Evolutionary conservation across 441 rosid genomes (phyloP).

Genomic region (Mallotus repandus): DNA sequence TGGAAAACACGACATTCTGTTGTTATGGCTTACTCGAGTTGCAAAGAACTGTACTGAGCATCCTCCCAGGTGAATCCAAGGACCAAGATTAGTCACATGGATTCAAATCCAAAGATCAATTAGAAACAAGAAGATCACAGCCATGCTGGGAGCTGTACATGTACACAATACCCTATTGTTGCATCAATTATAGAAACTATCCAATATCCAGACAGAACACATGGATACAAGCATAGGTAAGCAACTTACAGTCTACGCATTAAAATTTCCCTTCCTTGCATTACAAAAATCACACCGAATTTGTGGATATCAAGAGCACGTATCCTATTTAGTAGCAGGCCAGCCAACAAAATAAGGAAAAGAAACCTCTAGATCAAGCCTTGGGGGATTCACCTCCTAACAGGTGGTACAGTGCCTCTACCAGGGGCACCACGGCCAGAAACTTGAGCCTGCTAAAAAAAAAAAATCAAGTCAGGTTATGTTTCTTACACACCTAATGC

Average conservation of each 20-base stretch:
- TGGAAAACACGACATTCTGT: too few relatives aligned
- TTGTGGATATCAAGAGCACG: conserved; percentile 11
- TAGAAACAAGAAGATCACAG: neutral
- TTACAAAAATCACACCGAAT: neutral
- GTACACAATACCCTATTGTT: neutral
- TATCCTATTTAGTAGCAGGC: conserved; percentile 11
- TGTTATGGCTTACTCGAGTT: too few relatives aligned
- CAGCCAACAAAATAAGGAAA: conserved; percentile 13
- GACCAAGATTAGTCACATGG: neutral
- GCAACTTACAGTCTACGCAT: neutral
- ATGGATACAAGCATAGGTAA: neutral
- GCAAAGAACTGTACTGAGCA: too few relatives aligned
- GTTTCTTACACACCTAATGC: neutral
- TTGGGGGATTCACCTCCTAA: conserved; percentile 50
- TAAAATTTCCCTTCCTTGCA: neutral
- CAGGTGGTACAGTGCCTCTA: conserved; percentile 75
- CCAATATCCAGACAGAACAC: neutral
- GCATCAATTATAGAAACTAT: neutral
- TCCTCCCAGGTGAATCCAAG: neutral
- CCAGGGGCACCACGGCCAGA: conserved; percentile 75
- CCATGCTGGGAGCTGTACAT: neutral
- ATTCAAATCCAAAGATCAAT: neutral
- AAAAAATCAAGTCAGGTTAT: neutral
- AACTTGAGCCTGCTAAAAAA: conserved; percentile 57
- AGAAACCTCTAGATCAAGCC: conserved; percentile 3